phyloP scores from a whole-genome alignment of 1,139 yeast genomes.

The Blastobotrys elegans region DNA sequence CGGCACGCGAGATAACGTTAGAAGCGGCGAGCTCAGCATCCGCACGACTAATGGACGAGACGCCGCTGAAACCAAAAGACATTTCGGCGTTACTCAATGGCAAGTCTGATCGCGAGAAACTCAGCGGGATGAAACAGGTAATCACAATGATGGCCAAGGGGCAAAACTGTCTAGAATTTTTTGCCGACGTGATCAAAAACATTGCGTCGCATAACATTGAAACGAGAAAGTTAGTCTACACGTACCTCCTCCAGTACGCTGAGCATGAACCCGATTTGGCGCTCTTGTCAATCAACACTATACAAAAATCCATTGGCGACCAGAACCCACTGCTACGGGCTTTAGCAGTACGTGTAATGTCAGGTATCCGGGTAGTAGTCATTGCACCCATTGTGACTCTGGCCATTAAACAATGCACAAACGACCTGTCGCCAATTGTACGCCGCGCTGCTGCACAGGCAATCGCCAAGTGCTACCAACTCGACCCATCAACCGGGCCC shows the following conservation, averaged over 20 bases:
- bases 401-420: slow-evolving; percentile 61
- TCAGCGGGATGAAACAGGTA: slow-evolving; percentile 72
- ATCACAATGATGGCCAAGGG: slow-evolving; percentile 63
- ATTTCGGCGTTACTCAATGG: slow-evolving; percentile 64
- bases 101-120: slow-evolving; percentile 62
- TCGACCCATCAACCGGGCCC: slow-evolving; percentile 39
- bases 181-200: slow-evolving; percentile 87
- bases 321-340: slow-evolving; percentile 64
- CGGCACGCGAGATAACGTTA: slow-evolving; percentile 72
- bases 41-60: slow-evolving; percentile 43
- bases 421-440: slow-evolving; percentile 74
- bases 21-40: slow-evolving; percentile 83
- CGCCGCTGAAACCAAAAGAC: slow-evolving; percentile 55
- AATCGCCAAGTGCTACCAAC: slow-evolving; percentile 56
- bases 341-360: slow-evolving; percentile 69
- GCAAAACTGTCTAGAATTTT: slow-evolving; percentile 55
- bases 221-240: slow-evolving; percentile 71
- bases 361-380: slow-evolving; percentile 74
- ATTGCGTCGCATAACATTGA: slow-evolving; percentile 67
- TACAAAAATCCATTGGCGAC: slow-evolving; percentile 76
- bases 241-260: slow-evolving; percentile 72
- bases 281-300: slow-evolving; percentile 80
- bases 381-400: slow-evolving; percentile 74
- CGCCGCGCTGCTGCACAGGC: slow-evolving; percentile 79
- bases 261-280: slow-evolving; percentile 86